Percentiles rank a stretch among this genome's conserved stretches.
phyloP scores from a whole-genome alignment of 2,329 filamentous ascomycete genomes.

The Botrytis cinerea region DNA sequence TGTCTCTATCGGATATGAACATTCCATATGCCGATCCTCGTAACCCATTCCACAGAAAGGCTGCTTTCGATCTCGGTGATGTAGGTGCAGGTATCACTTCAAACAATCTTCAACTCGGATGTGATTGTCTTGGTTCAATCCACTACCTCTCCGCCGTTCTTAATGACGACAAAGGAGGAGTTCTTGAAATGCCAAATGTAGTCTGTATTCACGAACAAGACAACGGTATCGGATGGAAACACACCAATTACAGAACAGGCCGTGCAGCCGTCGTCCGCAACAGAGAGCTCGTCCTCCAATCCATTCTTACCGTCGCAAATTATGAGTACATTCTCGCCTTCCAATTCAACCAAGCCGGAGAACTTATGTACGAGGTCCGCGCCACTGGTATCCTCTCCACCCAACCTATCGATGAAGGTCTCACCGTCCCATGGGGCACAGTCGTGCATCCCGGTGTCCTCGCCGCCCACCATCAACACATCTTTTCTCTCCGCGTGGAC shows the following conservation, averaged over 20 bases:
- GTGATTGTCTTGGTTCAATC: slow-evolving; percentile 70
- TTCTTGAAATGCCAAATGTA: slow-evolving; percentile 62
- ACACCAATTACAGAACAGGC: slow-evolving; percentile 68
- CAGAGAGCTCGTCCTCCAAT: slow-evolving; percentile 66
- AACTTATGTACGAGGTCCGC: slow-evolving; percentile 66
- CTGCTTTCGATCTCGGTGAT: slow-evolving; percentile 70
- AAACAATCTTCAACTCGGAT: slow-evolving; percentile 69
- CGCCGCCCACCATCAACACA: slow-evolving; percentile 73
- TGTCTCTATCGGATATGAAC: slow-evolving; percentile 65
- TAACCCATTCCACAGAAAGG: slow-evolving; percentile 68
- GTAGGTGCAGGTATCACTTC: slow-evolving; percentile 66
- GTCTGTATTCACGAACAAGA: slow-evolving; percentile 73
- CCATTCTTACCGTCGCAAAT: slow-evolving; percentile 71
- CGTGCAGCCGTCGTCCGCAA: slow-evolving; percentile 63
- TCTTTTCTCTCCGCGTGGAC: slow-evolving; percentile 68
- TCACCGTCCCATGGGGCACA: slow-evolving; percentile 66
- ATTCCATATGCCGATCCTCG: slow-evolving; percentile 65
- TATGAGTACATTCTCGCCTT: slow-evolving; percentile 75
- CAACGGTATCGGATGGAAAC: slow-evolving; percentile 66
- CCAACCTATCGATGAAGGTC: slow-evolving; percentile 65
- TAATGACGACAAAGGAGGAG: slow-evolving; percentile 59
- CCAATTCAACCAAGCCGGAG: slow-evolving; percentile 70
- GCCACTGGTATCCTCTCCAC: slow-evolving; percentile 70
- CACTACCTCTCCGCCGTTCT: slow-evolving; percentile 64
- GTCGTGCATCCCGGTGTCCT: slow-evolving; percentile 70